Evolutionary conservation across 805 yeast genomes (phyloP).

Genomic region (Candida arabinofermentans): DNA sequence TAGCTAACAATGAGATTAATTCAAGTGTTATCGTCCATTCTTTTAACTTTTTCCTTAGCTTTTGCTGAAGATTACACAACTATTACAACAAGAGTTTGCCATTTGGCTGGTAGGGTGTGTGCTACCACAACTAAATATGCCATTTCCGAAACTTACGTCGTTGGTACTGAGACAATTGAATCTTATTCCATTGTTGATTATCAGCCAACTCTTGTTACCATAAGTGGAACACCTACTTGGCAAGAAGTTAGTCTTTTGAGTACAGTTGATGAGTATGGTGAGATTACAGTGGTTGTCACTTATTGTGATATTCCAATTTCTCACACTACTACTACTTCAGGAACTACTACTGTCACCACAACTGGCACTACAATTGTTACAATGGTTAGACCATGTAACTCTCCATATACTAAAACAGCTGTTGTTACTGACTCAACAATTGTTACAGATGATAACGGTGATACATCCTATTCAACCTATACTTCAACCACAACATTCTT

Average conservation of each 20-base stretch:
- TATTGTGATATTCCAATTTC: conserved; percentile 21
- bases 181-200: conserved; percentile 6
- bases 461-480: conserved; percentile 1
- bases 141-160: conserved; percentile 10
- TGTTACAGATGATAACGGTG: conserved; percentile 5
- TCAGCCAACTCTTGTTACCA: conserved; percentile 17
- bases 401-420: conserved; percentile 13
- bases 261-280: conserved; percentile 17
- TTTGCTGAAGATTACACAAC: conserved; percentile 16
- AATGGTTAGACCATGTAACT: conserved; percentile 14
- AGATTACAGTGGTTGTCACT: conserved; percentile 16
- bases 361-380: conserved; percentile 1
- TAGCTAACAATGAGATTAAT: too few species aligned
- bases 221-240: conserved; percentile 10
- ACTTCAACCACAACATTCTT: conserved; percentile 2
- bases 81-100: conserved; percentile 12
- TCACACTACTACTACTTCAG: conserved; percentile 8
- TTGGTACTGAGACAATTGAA: conserved; percentile 6
- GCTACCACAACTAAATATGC: conserved; percentile 17
- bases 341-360: conserved; percentile 6
- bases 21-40: not conserved
- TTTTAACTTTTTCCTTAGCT: not conserved
- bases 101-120: conserved; percentile 17
- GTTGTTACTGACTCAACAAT: conserved; percentile 4
- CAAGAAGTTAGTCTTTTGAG: conserved; percentile 16